Base-by-base conservation (phyloP, 1,284 basidiomycete genomes). In the Cryptococcus hybrid region DNA sequence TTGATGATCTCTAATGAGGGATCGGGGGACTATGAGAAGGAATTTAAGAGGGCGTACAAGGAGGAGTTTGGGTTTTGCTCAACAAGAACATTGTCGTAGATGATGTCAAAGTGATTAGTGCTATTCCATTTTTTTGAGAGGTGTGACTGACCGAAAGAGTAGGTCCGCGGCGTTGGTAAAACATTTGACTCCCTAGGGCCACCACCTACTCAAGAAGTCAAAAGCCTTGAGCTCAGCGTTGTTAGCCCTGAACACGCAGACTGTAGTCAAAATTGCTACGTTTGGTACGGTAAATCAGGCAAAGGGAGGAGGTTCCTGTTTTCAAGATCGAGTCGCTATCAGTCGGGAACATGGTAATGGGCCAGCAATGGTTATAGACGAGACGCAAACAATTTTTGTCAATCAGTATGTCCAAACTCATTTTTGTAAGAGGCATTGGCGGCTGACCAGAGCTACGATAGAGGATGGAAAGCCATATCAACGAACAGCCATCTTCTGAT, bases 51-150 rank as follows among this genome's bases (percentile, higher is more conserved):
- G 50, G 82, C 83, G 52, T 91, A 93, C 78, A 88, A 85, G 76
- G 77, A 84, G 18, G 89, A 93, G 76, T 99, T 98, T 70, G 95
- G 94, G 1, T 98, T 98, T 78, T 94, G 59, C 81, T 97, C 24
- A 87, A 90, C 59, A 89, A 89, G 66, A 80, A 80, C 18, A 84
- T 97, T 65, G 84, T 92, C 49, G 88, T 95, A 8, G 93, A 96
- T 74, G 93, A 97, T 78, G 81, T 98, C 77, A 92, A 95, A 80
- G 91, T 89, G 34, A 59, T 80, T 59, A 47, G 11, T 5, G 30
- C 1, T 42, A 11, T 42, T 3, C 8, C 1, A 18, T 12, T 36
- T n/a, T 12, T 12, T 24, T 11, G 44, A 47, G 12, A 12, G 34
- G 35, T 42, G 51, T 13, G 43, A 24, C 3, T 45, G 48, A 18